Evolutionary conservation across 768 basidiomycete species (phyloP), one percentile per base, ranked within the genome.

Genomic region (Fomitopsis serialis): DNA sequence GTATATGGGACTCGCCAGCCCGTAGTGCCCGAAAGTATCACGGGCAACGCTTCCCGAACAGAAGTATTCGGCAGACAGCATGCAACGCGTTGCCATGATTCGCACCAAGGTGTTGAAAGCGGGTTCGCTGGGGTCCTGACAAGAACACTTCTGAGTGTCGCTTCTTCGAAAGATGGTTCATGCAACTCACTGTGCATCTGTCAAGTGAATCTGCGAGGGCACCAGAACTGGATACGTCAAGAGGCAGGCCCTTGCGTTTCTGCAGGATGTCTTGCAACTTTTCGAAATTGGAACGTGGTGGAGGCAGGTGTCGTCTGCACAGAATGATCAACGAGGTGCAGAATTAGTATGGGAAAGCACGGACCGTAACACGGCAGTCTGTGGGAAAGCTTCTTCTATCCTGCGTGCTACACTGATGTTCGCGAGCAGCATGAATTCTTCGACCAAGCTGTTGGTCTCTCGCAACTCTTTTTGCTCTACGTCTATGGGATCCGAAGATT

Each of bases 341-440:
- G 23, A 22, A 12, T 4, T 7, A 24, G 19, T 13, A 29, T 43
- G 19, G 24, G 50, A 46, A 29, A 49, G 24, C 10, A 52, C 69
- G 35, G 40, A 90, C 87, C 94, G 79, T 49, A 98, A 72, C 0
- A 99, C 95, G 2, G 95, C 92, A 1, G 96, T 98, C 66, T 92
- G 89, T 1, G 97, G 96, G 75, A 95, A 99, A 0, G 87, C 85
- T 62, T 96, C 91, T 63, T 96, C 89, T 15, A 97, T 98, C 70
- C 88, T 90, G 59, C 74, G 70, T 6, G 97, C 96, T 1, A 98
- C 97, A 58, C 87, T 91, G 61, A 96, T 89, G 62, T 98, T 99
- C 6, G 97, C 96, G 54, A 99, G 83, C 58, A 99, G 74, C 97
- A 99, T 99, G 71, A 99, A 98, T 68, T 98, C 97, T 69, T 99